Base-by-base conservation (phyloP, 2,329 filamentous ascomycete genomes). In the Aspergillus amoenus region DNA sequence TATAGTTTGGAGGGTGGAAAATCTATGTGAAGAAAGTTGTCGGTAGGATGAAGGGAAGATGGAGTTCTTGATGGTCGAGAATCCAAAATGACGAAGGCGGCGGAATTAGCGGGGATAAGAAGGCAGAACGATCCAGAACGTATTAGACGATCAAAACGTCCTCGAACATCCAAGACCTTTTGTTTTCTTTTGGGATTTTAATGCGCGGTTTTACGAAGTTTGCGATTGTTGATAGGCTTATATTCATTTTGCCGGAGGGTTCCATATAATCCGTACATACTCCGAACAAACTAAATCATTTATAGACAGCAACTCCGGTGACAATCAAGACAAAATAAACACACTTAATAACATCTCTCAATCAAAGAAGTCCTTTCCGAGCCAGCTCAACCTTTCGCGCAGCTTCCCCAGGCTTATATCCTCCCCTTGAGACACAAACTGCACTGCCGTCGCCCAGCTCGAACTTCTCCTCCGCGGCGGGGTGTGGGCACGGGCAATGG, bases 401-500 rank as follows among this genome's bases (percentile, higher is more conserved):
- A 48, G 77, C 74, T 65, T 81, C 79, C 21, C 77, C 78, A 27
- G 68, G 66, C 61, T 77, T 78, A 59, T 70, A 81, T 5, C 79
- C 79, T 5, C 79, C 79, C 58, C 75, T 79, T 7, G 77, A 81
- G 7, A 77, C 73, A 63, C 79, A 81, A 41, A 81, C 64, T 2
- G 76, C 74, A 60, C 77, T 80, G 37, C 79, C 79, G 51, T 80
- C 78, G 11, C 74, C 76, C n/a, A 81, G 60, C 58, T 81, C 90
- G 61, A 91, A 84, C 70, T 94, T 94, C 64, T 93, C 90, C 70
- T 93, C 87, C 60, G 89, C 80, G 8, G 80, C 76, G 1, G 89
- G 87, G 79, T 89, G 96, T 2, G 91, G 82, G 77, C 94, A 99
- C 27, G 94, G 94, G 76, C 94, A 99, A 77, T 99, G 94, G 73